Percentiles rank a stretch among this genome's conserved stretches.
phyloP scores from a whole-genome alignment of 148 eudicot genomes.

The Vaccinium macrocarpon region DNA sequence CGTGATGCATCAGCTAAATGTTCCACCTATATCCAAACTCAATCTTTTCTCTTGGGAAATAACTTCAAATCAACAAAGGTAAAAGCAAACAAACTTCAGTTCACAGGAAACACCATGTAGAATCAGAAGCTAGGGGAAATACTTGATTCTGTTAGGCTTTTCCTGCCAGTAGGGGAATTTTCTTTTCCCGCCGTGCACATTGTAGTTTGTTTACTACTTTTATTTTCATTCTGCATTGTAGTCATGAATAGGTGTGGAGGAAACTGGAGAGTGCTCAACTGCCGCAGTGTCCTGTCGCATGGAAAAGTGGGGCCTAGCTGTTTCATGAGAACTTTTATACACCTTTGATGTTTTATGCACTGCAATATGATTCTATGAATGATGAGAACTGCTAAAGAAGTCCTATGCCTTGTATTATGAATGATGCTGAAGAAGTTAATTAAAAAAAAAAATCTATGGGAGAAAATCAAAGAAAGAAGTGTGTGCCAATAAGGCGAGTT shows the following conservation, averaged over 20 bases:
- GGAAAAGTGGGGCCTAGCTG: not conserved
- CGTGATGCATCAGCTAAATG: not conserved
- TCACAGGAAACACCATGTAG: not conserved
- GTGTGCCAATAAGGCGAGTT: too few relatives aligned
- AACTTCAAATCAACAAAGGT: constrained; percentile 1
- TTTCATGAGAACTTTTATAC: not conserved
- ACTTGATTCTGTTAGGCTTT: not conserved
- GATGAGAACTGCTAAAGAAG: not conserved
- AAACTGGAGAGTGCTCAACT: not conserved
- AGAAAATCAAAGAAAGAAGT: not conserved
- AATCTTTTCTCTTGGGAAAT: not conserved
- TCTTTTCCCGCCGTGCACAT: not conserved
- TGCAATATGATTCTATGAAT: not conserved
- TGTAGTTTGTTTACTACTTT: not conserved
- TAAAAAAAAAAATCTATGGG: not conserved
- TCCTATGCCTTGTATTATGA: not conserved
- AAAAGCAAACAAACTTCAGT: not conserved
- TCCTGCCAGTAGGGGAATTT: not conserved
- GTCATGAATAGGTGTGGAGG: not conserved
- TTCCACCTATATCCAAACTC: not conserved
- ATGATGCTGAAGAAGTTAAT: not conserved
- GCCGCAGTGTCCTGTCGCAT: not conserved
- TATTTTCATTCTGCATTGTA: not conserved
- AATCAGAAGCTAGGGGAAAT: not conserved
- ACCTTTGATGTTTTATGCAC: not conserved